These are phyloP conservation scores for Trypanosoma melophagium DNA, from an alignment of 208 protist species.

Conservation along the genomic window DNA sequence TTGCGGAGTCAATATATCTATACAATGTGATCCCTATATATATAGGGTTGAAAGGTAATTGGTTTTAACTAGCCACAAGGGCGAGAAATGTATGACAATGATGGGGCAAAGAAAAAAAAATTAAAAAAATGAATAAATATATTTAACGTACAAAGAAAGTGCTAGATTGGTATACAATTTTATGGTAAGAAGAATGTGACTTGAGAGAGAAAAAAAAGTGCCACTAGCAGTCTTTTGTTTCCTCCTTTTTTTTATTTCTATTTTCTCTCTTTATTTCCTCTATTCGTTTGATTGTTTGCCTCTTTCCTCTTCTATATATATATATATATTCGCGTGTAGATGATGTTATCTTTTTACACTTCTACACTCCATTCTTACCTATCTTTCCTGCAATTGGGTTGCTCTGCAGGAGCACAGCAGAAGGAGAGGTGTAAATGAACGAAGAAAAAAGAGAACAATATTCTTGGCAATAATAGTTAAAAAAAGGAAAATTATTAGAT, in stretches of 20 bases:
- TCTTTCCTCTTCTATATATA: constrained; percentile 5
- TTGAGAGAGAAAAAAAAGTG: not conserved
- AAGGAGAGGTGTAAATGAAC: too few relatives aligned
- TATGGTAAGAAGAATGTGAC: not conserved
- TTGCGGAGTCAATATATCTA: constrained; percentile 56
- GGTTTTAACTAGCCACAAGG: too few relatives aligned
- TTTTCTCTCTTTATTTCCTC: not conserved
- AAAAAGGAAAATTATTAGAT: too few relatives aligned
- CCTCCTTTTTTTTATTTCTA: not conserved
- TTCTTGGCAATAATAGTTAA: too few relatives aligned
- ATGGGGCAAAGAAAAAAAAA: constrained; percentile 10
- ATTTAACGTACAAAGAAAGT: too few relatives aligned
- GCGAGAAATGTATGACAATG: too few relatives aligned
- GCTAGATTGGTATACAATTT: not conserved
- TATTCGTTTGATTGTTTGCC: not conserved
- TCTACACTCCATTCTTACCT: not conserved
- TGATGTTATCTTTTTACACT: too few relatives aligned
- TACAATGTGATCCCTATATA: too few relatives aligned
- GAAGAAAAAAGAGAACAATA: too few relatives aligned
- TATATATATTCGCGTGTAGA: constrained; percentile 1
- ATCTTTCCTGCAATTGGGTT: too few relatives aligned
- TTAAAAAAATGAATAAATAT: not conserved
- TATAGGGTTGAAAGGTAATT: too few relatives aligned
- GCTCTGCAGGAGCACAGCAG: too few relatives aligned
- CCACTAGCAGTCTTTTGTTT: not conserved